phyloP scores from a whole-genome alignment of 2,329 filamentous ascomycete species.

The Colletotrichum sp. region DNA sequence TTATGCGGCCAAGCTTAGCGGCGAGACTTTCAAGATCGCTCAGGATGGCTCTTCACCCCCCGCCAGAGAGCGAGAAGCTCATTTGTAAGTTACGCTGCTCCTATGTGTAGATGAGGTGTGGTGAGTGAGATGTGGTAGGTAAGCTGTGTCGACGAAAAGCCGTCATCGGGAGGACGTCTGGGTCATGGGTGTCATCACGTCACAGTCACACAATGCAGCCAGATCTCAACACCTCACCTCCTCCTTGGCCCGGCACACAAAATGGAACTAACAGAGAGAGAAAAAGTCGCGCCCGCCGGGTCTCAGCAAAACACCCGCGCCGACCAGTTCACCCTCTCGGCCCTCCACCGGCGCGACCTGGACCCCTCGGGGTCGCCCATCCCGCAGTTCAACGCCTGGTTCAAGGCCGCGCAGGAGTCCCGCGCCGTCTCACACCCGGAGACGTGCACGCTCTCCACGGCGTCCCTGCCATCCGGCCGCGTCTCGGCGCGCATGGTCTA shows the following conservation, averaged over 20 bases:
- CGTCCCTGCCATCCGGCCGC: slow-evolving; percentile 79
- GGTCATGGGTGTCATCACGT: background rate
- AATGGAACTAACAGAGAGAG: slow-evolving; percentile 5
- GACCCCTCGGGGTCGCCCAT: slow-evolving; percentile 65
- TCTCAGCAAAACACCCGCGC: slow-evolving; percentile 66
- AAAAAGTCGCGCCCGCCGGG: slow-evolving; percentile 68
- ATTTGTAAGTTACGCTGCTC: slow-evolving; percentile 46
- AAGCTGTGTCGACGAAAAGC: background rate
- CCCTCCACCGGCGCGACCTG: slow-evolving; percentile 67
- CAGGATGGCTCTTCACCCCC: slow-evolving; percentile 51
- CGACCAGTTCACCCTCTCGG: slow-evolving; percentile 73
- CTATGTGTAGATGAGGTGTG: background rate
- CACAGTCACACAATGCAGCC: background rate
- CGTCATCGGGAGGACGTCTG: background rate
- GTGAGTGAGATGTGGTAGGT: background rate
- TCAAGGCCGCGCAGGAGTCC: slow-evolving; percentile 68
- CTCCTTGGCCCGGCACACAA: background rate
- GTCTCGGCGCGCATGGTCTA: slow-evolving; percentile 90
- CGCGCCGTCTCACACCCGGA: slow-evolving; percentile 75
- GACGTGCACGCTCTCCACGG: slow-evolving; percentile 86
- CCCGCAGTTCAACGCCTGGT: slow-evolving; percentile 90
- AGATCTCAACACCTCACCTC: background rate
- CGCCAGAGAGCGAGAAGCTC: slow-evolving; percentile 46
- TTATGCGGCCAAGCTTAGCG: slow-evolving; percentile 10
- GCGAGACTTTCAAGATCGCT: slow-evolving; percentile 13